These are phyloP conservation scores for Annulohypoxylon truncatum DNA, from an alignment of 2,329 filamentous ascomycete genomes.

Conservation along the genomic window DNA sequence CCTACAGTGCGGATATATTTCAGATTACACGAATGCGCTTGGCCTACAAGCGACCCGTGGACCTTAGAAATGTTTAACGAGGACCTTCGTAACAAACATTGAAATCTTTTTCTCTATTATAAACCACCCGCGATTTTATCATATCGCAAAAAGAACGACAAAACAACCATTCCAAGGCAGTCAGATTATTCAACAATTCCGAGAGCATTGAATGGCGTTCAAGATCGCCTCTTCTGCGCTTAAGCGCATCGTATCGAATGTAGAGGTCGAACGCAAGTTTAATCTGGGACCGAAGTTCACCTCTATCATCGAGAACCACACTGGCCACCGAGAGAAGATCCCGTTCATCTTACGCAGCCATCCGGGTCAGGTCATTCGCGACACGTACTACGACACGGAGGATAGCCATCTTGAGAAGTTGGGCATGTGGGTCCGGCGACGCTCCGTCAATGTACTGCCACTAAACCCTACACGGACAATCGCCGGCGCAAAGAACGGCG, in stretches of 20 bases:
- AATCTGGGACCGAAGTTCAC: conserved; percentile 33
- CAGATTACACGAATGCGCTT: too few relatives aligned
- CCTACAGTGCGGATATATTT: too few relatives aligned
- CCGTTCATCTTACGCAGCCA: conserved; percentile 17
- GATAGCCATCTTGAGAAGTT: conserved; percentile 26
- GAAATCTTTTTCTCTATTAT: neutral
- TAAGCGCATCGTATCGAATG: conserved; percentile 34
- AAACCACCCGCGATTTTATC: neutral
- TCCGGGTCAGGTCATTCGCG: conserved; percentile 29
- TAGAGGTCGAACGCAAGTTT: conserved; percentile 42
- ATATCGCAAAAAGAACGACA: neutral
- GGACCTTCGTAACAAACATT: too few relatives aligned
- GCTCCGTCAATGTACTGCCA: conserved; percentile 9
- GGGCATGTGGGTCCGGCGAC: conserved; percentile 37
- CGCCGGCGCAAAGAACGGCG: neutral
- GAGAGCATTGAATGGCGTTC: neutral
- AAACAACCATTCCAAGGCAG: neutral
- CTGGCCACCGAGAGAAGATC: neutral
- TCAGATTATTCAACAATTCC: neutral
- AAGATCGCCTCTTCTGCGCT: conserved; percentile 17
- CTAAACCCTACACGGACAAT: neutral
- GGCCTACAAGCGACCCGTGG: too few relatives aligned
- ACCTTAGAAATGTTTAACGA: too few relatives aligned
- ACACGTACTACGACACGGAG: conserved; percentile 40
- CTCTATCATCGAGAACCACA: neutral